Percentiles rank a stretch among this genome's conserved stretches.
These are phyloP conservation scores for Pseudonitzschia multiseries DNA, from an alignment of 108 stramenopile species.

Conservation along the genomic window DNA sequence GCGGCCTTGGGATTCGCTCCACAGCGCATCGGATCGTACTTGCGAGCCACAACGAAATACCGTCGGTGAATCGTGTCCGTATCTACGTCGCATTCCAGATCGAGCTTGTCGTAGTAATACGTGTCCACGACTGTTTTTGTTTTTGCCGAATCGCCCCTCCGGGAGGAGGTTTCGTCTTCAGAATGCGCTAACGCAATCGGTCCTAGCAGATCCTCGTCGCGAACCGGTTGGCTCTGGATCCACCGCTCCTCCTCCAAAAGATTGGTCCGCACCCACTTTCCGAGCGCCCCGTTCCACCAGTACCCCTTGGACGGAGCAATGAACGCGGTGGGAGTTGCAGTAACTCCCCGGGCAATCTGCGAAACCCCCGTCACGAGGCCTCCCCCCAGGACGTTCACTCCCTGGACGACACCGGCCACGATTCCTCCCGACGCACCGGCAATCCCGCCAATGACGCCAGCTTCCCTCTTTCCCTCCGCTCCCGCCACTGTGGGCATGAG, in stretches of 20 bases:
- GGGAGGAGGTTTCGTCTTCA: background rate
- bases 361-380: constrained; percentile 50
- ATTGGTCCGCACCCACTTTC: constrained; percentile 61
- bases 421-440: constrained; percentile 26
- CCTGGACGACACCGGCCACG: constrained; percentile 48
- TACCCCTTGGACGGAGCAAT: constrained; percentile 51
- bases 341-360: constrained; percentile 54
- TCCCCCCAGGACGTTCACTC: constrained; percentile 31
- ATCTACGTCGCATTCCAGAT: constrained; percentile 62
- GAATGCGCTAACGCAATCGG: constrained; percentile 21
- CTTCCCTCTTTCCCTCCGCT: constrained; percentile 26
- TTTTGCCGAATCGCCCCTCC: background rate
- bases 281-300: constrained; percentile 68
- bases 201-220: constrained; percentile 67
- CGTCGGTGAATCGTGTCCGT: constrained; percentile 80
- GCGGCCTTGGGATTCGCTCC: constrained; percentile 56
- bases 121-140: constrained; percentile 52
- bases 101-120: constrained; percentile 70
- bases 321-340: constrained; percentile 53
- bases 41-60: constrained; percentile 85
- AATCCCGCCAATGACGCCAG: constrained; percentile 33
- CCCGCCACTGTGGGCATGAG: constrained; percentile 44
- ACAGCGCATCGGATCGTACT: constrained; percentile 83
- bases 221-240: constrained; percentile 38
- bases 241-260: constrained; percentile 48